Percentiles rank a stretch among this genome's conserved stretches.
Evolutionary conservation across 768 basidiomycete species (phyloP).

Genomic region (Gloeostereum incarnatum): DNA sequence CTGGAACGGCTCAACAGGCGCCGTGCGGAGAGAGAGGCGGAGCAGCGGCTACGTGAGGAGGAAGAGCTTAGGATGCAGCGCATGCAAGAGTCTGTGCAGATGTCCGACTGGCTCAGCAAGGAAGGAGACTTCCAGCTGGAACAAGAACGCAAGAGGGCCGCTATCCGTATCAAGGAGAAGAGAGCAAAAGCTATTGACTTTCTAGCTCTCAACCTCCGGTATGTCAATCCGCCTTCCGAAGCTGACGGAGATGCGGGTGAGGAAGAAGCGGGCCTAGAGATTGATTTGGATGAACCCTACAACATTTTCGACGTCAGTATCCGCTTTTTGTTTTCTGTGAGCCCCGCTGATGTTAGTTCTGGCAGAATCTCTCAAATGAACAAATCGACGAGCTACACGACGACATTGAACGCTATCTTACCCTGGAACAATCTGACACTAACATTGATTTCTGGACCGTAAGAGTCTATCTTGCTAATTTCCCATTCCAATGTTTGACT

Average conservation of each 20-base stretch:
- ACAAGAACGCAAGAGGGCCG: slow-evolving; percentile 83
- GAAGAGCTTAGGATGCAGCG: slow-evolving; percentile 87
- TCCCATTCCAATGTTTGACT: background rate
- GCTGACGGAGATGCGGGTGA: slow-evolving; percentile 56
- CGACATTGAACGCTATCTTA: slow-evolving; percentile 88
- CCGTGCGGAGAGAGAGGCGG: slow-evolving; percentile 88
- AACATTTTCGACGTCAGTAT: slow-evolving; percentile 85
- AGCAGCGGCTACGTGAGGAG: slow-evolving; percentile 81
- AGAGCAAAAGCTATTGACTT: slow-evolving; percentile 99
- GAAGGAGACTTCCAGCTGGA: slow-evolving; percentile 97
- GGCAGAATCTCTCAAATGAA: slow-evolving; percentile 71
- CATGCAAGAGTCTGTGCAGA: slow-evolving; percentile 89
- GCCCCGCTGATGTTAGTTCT: slow-evolving; percentile 10
- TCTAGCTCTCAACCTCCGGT: slow-evolving; percentile 90
- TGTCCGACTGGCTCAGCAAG: slow-evolving; percentile 96
- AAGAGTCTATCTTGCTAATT: no score
- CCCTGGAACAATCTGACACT: slow-evolving; percentile 71
- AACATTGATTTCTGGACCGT: slow-evolving; percentile 99
- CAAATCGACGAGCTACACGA: slow-evolving; percentile 92
- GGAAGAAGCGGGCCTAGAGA: slow-evolving; percentile 88
- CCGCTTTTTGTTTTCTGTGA: slow-evolving; percentile 1
- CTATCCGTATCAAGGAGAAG: slow-evolving; percentile 93
- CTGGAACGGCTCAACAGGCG: slow-evolving; percentile 84
- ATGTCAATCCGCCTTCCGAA: slow-evolving; percentile 64
- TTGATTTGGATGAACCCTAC: slow-evolving; percentile 97